These are phyloP conservation scores for Cairneyella variabilis DNA, from an alignment of 495 filamentous ascomycete genomes.

Conservation along the genomic window DNA sequence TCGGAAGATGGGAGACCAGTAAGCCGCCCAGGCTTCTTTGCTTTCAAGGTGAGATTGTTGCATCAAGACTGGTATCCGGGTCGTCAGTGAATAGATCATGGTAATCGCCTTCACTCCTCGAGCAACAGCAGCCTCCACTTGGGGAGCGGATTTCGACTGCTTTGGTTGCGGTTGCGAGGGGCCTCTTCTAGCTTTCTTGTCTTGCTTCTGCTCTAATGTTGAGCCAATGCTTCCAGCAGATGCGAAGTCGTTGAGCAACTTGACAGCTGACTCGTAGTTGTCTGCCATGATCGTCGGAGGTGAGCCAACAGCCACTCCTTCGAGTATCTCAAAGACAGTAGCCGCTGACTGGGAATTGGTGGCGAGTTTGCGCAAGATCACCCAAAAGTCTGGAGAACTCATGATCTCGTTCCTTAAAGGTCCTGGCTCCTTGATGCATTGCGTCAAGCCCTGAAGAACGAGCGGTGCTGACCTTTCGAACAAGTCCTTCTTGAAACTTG, in stretches of 20 bases:
- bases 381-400: conserved; percentile 97
- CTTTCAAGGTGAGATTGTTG: conserved; percentile 88
- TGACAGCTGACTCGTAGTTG: conserved; percentile 85
- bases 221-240: conserved; percentile 79
- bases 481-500: conserved; percentile 73
- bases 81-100: conserved; percentile 74
- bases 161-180: conserved; percentile 38
- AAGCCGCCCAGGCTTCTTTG: conserved; percentile 92
- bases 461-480: conserved; percentile 71
- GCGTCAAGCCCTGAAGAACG: conserved; percentile 71
- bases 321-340: conserved; percentile 78
- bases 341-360: conserved; percentile 62
- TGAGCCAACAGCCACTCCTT: conserved; percentile 60
- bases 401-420: conserved; percentile 87
- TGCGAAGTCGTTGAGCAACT: conserved; percentile 85
- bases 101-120: conserved; percentile 78
- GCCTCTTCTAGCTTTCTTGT: conserved; percentile 52
- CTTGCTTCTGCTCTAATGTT: conserved; percentile 72
- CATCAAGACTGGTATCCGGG: conserved; percentile 79
- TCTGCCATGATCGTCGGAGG: conserved; percentile 83
- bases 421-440: conserved; percentile 72
- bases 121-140: conserved; percentile 68
- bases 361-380: conserved; percentile 74
- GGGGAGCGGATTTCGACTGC: conserved; percentile 51
- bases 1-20: conserved; percentile 94